Conservation (phyloP, 2,329 filamentous ascomycete species). For the Colletotrichum sp. region DNA sequence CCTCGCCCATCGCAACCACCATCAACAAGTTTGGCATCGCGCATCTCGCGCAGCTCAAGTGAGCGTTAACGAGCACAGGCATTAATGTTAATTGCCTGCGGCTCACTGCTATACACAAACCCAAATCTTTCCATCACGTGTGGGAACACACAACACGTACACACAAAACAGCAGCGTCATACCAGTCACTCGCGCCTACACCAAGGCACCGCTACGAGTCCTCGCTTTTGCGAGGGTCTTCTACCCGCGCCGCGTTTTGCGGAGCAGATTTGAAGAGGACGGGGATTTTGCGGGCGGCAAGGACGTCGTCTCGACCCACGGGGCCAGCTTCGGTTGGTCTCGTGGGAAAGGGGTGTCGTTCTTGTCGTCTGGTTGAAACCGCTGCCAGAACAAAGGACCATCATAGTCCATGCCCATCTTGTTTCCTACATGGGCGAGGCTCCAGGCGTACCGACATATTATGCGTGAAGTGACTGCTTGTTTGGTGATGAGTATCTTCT, state of each 20-base stretch:
- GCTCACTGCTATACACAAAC: neutral
- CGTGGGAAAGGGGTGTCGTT: too few relatives aligned
- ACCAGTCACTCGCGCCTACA: conserved; percentile 20
- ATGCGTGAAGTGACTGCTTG: neutral
- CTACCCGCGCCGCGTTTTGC: conserved; percentile 21
- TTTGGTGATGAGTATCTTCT: neutral
- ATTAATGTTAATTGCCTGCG: neutral
- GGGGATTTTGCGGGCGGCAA: neutral
- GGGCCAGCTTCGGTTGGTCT: neutral
- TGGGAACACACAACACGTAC: neutral
- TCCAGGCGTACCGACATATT: conserved; percentile 48
- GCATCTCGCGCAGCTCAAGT: neutral
- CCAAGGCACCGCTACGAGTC: conserved; percentile 12
- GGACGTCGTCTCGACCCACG: neutral
- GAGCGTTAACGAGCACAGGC: neutral
- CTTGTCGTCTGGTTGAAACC: neutral
- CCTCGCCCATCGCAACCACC: neutral
- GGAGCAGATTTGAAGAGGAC: conserved; percentile 21
- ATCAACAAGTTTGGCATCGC: neutral
- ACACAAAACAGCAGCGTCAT: conserved; percentile 14
- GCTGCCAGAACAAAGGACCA: conserved; percentile 54
- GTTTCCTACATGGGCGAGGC: conserved; percentile 52
- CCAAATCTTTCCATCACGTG: neutral
- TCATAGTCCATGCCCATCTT: conserved; percentile 59
- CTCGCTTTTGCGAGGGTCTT: conserved; percentile 15